Evolutionary conservation across 2,329 filamentous ascomycete species (phyloP), one percentile per base, ranked within the genome.

Genomic region (Penicillium sp.): DNA sequence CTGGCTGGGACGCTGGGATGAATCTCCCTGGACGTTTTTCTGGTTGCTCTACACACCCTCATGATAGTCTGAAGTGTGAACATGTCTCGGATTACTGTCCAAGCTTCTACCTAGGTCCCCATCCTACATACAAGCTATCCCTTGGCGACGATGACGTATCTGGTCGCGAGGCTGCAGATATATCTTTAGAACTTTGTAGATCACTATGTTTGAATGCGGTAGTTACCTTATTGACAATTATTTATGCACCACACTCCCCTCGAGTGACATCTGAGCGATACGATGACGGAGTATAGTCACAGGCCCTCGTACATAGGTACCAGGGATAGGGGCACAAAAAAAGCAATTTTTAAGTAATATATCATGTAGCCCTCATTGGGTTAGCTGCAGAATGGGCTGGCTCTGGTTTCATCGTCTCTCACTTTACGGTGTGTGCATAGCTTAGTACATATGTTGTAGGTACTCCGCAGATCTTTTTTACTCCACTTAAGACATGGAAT

Each of bases 71-170:
- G 16, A 11, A 11, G 43, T 47, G 36, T 19, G 13, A 41, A 36
- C 26, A 43, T 50, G 51, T 53, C 51, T 50, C 5, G 39, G 27
- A 32, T 51, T 18, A 9, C 10, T 7, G 46, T 53, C 45, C 39
- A 54, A 53, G 51, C 45, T 49, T 18, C 51, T 23, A 19, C 27
- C n/a, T n/a, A n/a, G n/a, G n/a, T n/a, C n/a, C n/a, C 27, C 29
- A 18, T 49, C 29, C 34, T n/a, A 34, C 16, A 11, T n/a, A 34
- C 16, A 11, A 45, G 32, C 26, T 38, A 51, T 7, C 42, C 27
- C 27, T 30, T 45, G n/a, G 27, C 46, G 29, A 13, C 7, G 14
- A 29, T 43, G 47, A 34, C 39, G 32, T 38, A 43, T 36, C 23
- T 43, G 14, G 16, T 38, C 19, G 19, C 42, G 27, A 50, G 39